phyloP scores from a whole-genome alignment of 164 flowering plant genomes.

The Vitis labrusca region DNA sequence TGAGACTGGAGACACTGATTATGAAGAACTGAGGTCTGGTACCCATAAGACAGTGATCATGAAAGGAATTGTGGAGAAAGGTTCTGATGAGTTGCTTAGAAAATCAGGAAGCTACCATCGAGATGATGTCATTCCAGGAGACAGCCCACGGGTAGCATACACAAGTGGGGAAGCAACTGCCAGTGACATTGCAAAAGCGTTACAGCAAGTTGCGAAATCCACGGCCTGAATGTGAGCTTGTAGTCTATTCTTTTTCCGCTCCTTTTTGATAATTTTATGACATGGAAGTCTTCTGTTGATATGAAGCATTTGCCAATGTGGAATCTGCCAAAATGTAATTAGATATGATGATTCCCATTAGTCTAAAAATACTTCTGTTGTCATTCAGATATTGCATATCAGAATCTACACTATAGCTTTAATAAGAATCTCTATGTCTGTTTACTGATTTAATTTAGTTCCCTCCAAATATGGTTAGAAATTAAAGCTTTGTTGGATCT shows the following conservation, averaged over 20 bases:
- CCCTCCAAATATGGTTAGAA: too few relatives aligned
- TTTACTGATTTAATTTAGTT: too few relatives aligned
- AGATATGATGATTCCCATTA: too few relatives aligned
- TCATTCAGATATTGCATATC: too few relatives aligned
- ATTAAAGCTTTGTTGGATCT: too few relatives aligned
- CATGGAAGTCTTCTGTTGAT: too few relatives aligned
- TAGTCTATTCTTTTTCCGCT: neutral
- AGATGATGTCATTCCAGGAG: constrained; percentile 75
- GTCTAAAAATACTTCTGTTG: too few relatives aligned
- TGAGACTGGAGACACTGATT: constrained; percentile 87
- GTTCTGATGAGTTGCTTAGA: constrained; percentile 74
- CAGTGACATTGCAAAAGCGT: constrained; percentile 54
- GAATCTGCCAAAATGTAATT: too few relatives aligned
- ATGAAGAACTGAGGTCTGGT: constrained; percentile 84
- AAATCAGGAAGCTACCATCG: constrained; percentile 59
- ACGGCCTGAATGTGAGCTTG: constrained; percentile 26
- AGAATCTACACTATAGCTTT: too few relatives aligned
- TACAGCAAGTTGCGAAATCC: constrained; percentile 43
- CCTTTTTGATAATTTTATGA: too few relatives aligned
- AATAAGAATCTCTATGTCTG: too few relatives aligned
- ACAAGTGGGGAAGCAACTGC: constrained; percentile 37
- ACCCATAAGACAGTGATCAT: constrained; percentile 81
- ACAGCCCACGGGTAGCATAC: constrained; percentile 60
- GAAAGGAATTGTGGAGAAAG: constrained; percentile 63
- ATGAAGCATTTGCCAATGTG: too few relatives aligned